Base-by-base conservation (phyloP, 2,329 filamentous ascomycete species). In the Cladosporium sphaerospermum region DNA sequence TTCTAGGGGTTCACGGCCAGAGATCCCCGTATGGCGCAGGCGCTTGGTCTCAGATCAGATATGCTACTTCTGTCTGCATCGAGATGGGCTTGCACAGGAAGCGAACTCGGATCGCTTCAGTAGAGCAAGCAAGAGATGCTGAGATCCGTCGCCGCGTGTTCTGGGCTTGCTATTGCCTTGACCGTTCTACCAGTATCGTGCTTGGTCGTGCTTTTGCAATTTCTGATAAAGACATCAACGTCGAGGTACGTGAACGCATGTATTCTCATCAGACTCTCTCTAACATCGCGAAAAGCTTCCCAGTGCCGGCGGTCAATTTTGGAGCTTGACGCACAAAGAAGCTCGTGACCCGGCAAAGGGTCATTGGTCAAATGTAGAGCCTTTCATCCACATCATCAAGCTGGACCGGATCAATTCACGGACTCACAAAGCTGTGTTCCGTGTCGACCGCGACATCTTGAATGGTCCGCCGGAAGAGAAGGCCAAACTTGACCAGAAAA, bases 181-280 rank as follows among this genome's bases (percentile, higher is more conserved):
- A 71, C 40, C 59, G 69, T 4, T 59, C 64, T 43, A 67, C 67
- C 0, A 69, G 64, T 9, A 64, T 69, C 1, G 59, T 66, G 0
- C 59, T 71, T 4, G 69, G 69, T 1, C 53, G 69, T 7, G 62
- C 68, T 0, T 70, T 70, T 55, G 64, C 65, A 7, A 68, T 71
- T 28, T 62, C 64, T 1, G 68, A 71, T 39, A 51, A 63, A n/a
- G 53, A 57, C 44, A 56, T 56, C 34, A 52, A 59, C 19, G 48
- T 48, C 18, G 51, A 51, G 19, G 48, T 51, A 44, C 9, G 48
- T 9, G 4, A 9, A 14, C 5, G 16, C 13, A 41, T 16, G 11
- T 41, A 14, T 41, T 9, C 3, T 16, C 11, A 16, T 5, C 4
- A 4, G 14, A 9, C 23, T 10, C 9, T 23, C 4, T 7, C 40